These are phyloP conservation scores for Starmerella floricola DNA, from an alignment of 805 yeast genomes.

Conservation along the genomic window DNA sequence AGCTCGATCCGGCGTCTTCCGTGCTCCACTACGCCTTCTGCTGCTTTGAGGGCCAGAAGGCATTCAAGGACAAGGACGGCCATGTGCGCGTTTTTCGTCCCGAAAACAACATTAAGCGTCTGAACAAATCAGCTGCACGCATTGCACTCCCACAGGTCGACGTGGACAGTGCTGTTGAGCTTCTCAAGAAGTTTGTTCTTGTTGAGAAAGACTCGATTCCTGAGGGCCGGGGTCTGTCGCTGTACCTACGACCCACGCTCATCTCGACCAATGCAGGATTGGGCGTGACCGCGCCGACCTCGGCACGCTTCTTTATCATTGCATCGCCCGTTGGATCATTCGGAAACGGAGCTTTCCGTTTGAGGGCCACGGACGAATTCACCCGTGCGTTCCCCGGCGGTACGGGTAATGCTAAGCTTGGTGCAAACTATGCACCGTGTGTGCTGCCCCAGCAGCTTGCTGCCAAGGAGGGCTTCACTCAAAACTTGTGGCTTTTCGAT, in stretches of 20 bases:
- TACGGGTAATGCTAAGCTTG: slow-evolving; percentile 88
- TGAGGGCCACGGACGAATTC: slow-evolving; percentile 92
- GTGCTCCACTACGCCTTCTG: slow-evolving; percentile 94
- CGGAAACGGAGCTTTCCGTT: slow-evolving; percentile 85
- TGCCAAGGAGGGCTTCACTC: slow-evolving; percentile 82
- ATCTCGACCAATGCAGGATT: slow-evolving; percentile 82
- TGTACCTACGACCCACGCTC: slow-evolving; percentile 88
- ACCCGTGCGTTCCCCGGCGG: slow-evolving; percentile 99
- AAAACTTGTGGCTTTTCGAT: slow-evolving; percentile 91
- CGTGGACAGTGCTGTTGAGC: slow-evolving; percentile 58
- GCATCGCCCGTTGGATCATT: slow-evolving; percentile 95
- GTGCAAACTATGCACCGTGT: slow-evolving; percentile 97
- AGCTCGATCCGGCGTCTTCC: slow-evolving; percentile 76
- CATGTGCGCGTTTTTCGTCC: slow-evolving; percentile 78
- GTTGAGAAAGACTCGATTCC: slow-evolving; percentile 74
- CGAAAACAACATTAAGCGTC: slow-evolving; percentile 79
- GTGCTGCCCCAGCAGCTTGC: slow-evolving; percentile 82
- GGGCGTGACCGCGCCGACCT: slow-evolving; percentile 75
- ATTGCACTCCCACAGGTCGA: slow-evolving; percentile 84
- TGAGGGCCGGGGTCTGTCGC: slow-evolving; percentile 71
- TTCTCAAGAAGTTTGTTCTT: slow-evolving; percentile 62
- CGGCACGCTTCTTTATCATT: slow-evolving; percentile 73
- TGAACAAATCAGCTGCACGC: slow-evolving; percentile 81
- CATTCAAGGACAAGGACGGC: slow-evolving; percentile 51
- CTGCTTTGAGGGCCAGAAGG: slow-evolving; percentile 92